Evolutionary conservation across 495 filamentous ascomycete species (phyloP), one percentile per base, ranked within the genome.

Genomic region (Neurospora sp.): DNA sequence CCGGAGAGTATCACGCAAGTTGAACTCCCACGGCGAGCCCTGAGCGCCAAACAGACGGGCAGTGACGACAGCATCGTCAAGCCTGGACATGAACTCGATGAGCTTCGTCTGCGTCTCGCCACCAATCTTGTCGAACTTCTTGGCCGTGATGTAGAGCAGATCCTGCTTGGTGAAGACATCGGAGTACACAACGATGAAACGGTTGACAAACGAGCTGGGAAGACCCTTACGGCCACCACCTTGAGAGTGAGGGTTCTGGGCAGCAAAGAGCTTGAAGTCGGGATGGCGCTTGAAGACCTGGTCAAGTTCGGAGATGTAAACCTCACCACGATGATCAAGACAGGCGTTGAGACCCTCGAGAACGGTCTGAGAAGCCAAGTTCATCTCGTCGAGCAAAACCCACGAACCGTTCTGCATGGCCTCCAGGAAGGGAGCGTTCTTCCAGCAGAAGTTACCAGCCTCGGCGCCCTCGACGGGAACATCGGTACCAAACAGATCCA

Each of bases 381-480:
- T 99, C 96, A 99, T 98, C 85, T 99, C 96, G 81, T 99, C 96
- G 1, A 99, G 85, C 10, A 99, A 83, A 9, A 98, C 95, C 96
- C 96, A 99, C 75, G 95, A 90, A 14, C 96, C 96, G 66, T 88
- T 90, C 79, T 96, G 95, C 95, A 99, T 98, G 10, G 96, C 96
- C 79, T 91, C 91, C 41, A 99, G 84, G 79, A 98, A 99, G 2
- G 96, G 94, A 16, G 94, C 96, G 81, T 98, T 95, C 74, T 94
- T 89, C 96, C 96, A 99, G 6, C 90, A 89, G 75, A 99, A 99
- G 72, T 92, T 90, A 3, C 96, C 96, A 23, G 92, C 90, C 77
- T 92, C 88, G 0, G 90, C 93, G 49, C 94, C 95, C 82, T 98
- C 95, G 12, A 97, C 88, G 2, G 96, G 96, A 3, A 97, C 93